Percentiles rank a stretch among this genome's conserved stretches.
Conservation (phyloP, 306 rosid species). For the Malus sieversii region DNA sequence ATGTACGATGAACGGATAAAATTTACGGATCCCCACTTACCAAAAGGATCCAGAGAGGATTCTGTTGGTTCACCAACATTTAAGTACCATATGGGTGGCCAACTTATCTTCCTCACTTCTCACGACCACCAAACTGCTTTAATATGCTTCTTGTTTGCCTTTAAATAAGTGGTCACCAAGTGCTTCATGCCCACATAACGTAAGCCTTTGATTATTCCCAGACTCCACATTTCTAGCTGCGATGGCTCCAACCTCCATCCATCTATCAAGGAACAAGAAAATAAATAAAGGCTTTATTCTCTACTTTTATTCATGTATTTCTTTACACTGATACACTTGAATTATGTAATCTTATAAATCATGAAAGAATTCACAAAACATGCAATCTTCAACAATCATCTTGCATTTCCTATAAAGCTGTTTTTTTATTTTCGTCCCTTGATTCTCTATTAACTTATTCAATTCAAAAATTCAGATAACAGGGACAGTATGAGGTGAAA, state of each 20-base stretch:
- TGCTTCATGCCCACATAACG: neutral
- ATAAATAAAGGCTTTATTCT: neutral
- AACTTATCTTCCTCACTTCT: neutral
- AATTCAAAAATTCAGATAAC: no score
- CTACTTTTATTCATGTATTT: neutral
- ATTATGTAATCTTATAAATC: neutral
- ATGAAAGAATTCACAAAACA: neutral
- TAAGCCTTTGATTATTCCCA: neutral
- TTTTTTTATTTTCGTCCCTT: no score
- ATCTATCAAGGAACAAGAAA: neutral
- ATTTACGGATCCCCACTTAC: no score
- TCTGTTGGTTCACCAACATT: neutral
- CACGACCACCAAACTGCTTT: neutral
- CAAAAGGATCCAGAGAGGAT: no score
- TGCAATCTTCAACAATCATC: neutral
- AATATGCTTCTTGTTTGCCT: neutral
- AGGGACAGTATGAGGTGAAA: no score
- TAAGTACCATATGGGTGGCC: neutral
- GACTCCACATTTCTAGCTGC: neutral
- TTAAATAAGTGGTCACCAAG: neutral
- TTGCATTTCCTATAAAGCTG: neutral
- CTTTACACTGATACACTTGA: no score
- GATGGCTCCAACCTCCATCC: neutral
- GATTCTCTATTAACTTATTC: no score
- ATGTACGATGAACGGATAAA: accelerated